A percentile compares a stretch with the other conserved stretches of the same genome.
Evolutionary conservation across 345 rosid genomes (phyloP).

Genomic region (Atalantia buxifolia): DNA sequence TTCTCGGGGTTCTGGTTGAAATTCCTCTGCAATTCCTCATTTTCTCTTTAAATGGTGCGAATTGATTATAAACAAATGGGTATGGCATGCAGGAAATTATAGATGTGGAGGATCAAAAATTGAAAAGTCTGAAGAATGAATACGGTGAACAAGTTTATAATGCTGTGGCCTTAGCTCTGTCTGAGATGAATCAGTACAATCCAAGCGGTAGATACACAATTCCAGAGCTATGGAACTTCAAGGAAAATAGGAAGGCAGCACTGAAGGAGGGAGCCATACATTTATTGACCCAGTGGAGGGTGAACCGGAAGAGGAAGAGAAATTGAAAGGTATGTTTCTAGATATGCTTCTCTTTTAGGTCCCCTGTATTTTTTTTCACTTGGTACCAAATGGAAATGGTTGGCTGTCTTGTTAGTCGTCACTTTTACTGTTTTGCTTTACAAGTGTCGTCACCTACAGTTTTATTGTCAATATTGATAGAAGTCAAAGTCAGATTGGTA

Average conservation of each 20-base stretch:
- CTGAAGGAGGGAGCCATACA: constrained; percentile 32
- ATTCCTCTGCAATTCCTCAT: background rate
- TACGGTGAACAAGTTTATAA: constrained; percentile 28
- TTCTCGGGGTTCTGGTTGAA: background rate
- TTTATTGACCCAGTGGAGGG: constrained; percentile 31
- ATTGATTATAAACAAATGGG: background rate
- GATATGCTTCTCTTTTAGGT: no score
- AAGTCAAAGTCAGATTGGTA: background rate
- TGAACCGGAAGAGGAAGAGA: constrained; percentile 11
- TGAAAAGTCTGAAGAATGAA: constrained; percentile 36
- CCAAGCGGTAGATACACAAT: constrained; percentile 44
- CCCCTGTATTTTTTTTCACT: background rate
- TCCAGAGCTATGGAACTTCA: constrained; percentile 39
- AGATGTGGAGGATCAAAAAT: constrained; percentile 37
- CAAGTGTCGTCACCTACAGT: background rate
- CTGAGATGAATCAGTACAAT: constrained; percentile 41
- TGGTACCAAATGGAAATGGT: background rate
- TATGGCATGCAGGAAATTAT: constrained; percentile 27
- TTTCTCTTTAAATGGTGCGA: background rate
- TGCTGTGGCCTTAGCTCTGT: constrained; percentile 33
- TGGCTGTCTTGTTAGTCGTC: no score
- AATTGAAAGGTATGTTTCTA: no score
- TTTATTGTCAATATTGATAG: background rate
- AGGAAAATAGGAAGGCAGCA: constrained; percentile 35
- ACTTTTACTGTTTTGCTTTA: no score